phyloP scores from a whole-genome alignment of 768 basidiomycete species.

The Cystofilobasidium ferigula region DNA sequence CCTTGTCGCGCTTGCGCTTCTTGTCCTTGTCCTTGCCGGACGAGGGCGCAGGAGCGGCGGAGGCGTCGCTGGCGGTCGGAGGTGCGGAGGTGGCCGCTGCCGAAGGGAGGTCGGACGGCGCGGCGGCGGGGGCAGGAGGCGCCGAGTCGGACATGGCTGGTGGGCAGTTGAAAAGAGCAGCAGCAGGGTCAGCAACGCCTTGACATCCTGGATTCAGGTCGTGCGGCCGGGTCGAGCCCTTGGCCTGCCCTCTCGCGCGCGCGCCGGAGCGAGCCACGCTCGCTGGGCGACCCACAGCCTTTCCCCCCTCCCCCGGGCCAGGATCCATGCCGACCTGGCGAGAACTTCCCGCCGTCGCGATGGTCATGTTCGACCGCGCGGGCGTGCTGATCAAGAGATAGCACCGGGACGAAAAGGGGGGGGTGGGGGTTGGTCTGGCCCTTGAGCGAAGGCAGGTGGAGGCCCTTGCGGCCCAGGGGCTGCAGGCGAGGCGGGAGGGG shows the following conservation, averaged over 20 bases:
- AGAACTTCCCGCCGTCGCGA: too few relatives aligned
- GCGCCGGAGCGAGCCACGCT: too few relatives aligned
- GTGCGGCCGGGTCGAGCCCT: too few relatives aligned
- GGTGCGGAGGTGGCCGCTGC: neutral
- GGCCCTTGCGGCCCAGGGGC: neutral
- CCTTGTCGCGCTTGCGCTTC: neutral
- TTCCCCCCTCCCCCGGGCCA: too few relatives aligned
- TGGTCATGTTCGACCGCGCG: too few relatives aligned
- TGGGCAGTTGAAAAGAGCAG: neutral
- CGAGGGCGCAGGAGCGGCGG: neutral
- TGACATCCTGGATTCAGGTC: too few relatives aligned
- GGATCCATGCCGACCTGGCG: too few relatives aligned
- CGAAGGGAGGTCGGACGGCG: neutral
- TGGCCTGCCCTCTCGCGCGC: too few relatives aligned
- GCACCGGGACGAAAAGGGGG: too few relatives aligned
- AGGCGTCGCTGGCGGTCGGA: neutral
- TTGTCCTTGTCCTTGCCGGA: conserved; percentile 13
- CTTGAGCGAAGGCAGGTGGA: neutral
- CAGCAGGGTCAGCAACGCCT: too few relatives aligned
- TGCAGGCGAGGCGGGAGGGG: neutral
- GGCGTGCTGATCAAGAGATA: too few relatives aligned
- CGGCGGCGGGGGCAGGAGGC: neutral
- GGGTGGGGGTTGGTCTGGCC: neutral
- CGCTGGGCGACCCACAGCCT: too few relatives aligned
- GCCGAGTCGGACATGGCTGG: neutral